Percentiles rank a stretch among this genome's conserved stretches.
Conservation (phyloP, 345 rosid genomes). For the Gossypium stocksii region DNA sequence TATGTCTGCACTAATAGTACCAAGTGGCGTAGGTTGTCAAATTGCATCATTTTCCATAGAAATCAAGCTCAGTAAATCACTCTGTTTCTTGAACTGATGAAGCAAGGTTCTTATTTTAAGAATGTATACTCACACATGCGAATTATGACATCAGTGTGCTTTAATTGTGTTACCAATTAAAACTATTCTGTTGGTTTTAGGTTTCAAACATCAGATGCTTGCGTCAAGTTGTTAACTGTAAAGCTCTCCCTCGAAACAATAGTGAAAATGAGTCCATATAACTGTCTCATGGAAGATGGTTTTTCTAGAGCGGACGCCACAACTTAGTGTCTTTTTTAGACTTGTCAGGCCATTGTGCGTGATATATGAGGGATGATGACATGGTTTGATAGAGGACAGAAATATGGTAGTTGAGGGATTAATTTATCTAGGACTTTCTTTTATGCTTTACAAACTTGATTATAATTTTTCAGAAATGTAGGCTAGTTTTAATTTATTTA, state of each 20-base stretch:
- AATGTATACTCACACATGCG: not conserved
- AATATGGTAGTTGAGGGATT: not conserved
- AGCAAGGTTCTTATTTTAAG: not conserved
- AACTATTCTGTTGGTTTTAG: not conserved
- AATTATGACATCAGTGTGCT: not conserved
- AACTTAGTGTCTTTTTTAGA: not conserved
- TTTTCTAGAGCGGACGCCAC: not conserved
- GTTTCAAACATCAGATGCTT: not conserved
- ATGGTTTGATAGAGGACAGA: not conserved
- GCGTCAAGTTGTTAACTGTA: not conserved
- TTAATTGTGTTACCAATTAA: not conserved
- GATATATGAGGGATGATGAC: conserved; percentile 2
- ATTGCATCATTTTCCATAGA: not conserved
- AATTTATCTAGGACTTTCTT: not conserved
- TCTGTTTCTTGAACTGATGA: not conserved
- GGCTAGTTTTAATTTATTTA: not conserved
- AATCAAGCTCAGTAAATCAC: not conserved
- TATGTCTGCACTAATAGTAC: not conserved
- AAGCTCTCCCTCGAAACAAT: not conserved
- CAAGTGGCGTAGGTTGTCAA: not conserved
- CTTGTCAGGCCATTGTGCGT: not conserved
- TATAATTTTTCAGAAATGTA: not conserved
- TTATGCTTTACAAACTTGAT: not conserved
- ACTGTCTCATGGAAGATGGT: not conserved
- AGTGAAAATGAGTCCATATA: not conserved